Conservation (phyloP, 495 filamentous ascomycete species). For the Recurvomyces mirabilis region DNA sequence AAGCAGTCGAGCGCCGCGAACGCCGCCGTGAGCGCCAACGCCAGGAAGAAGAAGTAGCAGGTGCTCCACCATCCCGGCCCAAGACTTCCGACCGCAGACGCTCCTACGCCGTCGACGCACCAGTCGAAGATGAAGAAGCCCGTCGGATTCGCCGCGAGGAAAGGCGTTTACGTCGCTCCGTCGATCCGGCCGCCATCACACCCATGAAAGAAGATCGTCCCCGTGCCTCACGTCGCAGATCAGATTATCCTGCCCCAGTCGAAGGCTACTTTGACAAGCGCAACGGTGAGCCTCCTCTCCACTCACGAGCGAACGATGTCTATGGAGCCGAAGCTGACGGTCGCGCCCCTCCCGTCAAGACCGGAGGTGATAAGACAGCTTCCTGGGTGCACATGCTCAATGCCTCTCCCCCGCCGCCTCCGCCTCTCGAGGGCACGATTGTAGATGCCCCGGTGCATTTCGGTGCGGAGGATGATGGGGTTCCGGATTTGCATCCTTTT, state of each 20-base stretch:
- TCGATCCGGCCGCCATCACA: slow-evolving; percentile 8
- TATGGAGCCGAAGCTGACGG: slow-evolving; percentile 10
- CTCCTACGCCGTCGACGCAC: slow-evolving; percentile 4
- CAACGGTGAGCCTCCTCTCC: slow-evolving; percentile 22
- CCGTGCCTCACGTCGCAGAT: slow-evolving; percentile 13
- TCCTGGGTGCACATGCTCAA: slow-evolving; percentile 50
- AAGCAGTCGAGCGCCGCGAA: slow-evolving; percentile 26
- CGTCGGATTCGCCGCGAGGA: slow-evolving; percentile 21
- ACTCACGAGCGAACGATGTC: not conserved
- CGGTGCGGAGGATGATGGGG: slow-evolving; percentile 17
- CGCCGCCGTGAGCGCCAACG: slow-evolving; percentile 16
- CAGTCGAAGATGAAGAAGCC: slow-evolving; percentile 21
- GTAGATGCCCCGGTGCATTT: slow-evolving; percentile 40
- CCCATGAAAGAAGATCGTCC: slow-evolving; percentile 17
- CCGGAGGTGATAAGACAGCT: slow-evolving; percentile 42
- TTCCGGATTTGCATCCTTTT: slow-evolving; percentile 5
- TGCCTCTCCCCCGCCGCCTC: slow-evolving; percentile 47
- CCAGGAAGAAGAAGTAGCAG: slow-evolving; percentile 24
- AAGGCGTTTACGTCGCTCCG: slow-evolving; percentile 14
- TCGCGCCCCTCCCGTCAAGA: slow-evolving; percentile 20
- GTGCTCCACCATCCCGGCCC: slow-evolving; percentile 7
- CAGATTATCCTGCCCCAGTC: slow-evolving; percentile 21
- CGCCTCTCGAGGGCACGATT: slow-evolving; percentile 43
- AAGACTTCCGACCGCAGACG: slow-evolving; percentile 15
- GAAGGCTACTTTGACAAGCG: slow-evolving; percentile 36